These are phyloP conservation scores for Russula lepida DNA, from an alignment of 768 basidiomycete genomes.

Conservation along the genomic window DNA sequence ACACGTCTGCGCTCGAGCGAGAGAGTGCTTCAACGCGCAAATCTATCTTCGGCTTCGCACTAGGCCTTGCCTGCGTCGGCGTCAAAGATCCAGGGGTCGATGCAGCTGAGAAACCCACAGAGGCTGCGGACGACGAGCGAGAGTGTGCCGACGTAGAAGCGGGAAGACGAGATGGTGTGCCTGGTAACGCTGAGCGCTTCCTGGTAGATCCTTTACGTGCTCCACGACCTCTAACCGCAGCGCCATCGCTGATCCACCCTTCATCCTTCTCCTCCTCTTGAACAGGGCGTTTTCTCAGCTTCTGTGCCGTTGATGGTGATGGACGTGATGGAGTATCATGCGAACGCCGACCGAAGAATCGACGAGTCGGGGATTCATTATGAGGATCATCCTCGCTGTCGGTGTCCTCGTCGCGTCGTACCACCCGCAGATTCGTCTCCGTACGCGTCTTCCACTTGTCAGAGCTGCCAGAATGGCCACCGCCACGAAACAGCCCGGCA, in stretches of 20 bases:
- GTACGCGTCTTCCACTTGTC: conserved; percentile 33
- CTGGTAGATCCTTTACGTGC: conserved; percentile 8
- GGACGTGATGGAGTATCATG: conserved; percentile 4
- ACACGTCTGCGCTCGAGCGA: conserved; percentile 8
- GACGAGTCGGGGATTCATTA: conserved; percentile 3
- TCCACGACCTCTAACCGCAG: conserved; percentile 11
- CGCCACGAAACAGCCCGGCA: conserved; percentile 14
- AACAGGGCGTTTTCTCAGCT: conserved; percentile 2
- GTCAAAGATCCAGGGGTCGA: neutral
- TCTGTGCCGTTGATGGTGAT: neutral
- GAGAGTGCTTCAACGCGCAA: conserved; percentile 9
- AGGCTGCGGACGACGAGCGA: neutral
- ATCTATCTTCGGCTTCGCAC: conserved; percentile 1
- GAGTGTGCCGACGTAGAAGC: neutral
- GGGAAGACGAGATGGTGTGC: neutral
- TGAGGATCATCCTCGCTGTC: conserved; percentile 25
- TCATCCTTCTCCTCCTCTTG: conserved; percentile 7
- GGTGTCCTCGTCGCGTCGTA: conserved; percentile 23
- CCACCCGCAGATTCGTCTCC: conserved; percentile 27
- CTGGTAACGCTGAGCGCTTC: neutral
- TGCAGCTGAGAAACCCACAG: neutral
- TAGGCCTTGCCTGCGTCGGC: neutral
- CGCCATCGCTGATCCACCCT: conserved; percentile 21
- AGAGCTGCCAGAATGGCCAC: neutral
- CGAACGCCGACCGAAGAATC: conserved; percentile 9